Base-by-base conservation (phyloP, 2,329 filamentous ascomycete genomes). In the Xylariomycetidae sp. region DNA sequence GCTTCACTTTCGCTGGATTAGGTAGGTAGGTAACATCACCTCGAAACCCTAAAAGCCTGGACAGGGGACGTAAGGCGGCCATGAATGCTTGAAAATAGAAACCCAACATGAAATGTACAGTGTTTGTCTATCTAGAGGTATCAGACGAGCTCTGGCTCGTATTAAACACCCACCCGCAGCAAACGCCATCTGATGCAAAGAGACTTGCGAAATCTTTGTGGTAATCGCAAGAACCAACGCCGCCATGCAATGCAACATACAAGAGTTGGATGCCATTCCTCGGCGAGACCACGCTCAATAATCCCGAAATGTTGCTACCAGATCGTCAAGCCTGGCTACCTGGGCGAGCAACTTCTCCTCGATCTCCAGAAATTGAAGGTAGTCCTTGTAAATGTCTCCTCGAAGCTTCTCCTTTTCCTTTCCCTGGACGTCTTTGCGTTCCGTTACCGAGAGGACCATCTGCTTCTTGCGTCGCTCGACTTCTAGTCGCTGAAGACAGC, bases 361-460 rank as follows among this genome's bases (percentile, higher is more conserved):
- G 40, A 88, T 65, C 23, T 74, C 74, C 42, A 81, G 65, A 50
- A 77, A 74, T 27, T 60, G 60, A 35, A 68, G 65, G 42, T 79
- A 76, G 49, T 72, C 67, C 47, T 75, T 74, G 54, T 86, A 75
- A 53, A 95, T 86, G 33, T 78, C 76, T 22, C 78, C 72, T 19
- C 76, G 81, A 46, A 96, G 74, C 52, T 84, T 84, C 40, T 86
- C 79, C 49, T 92, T 79, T 58, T 93, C 85, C 42, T 84, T 80
- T 4, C 85, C 87, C 50, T 84, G 79, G 17, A 95, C 85, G 56
- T 96, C 90, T 15, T 79, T 83, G 32, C 92, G 79, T 53, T 92
- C 82, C 2, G 87, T 82, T 56, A 95, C 85, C 18, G 81, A 75
- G 19, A 96, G 69, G 16, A 94, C 77, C 33, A 79, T 76, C 42